Conservation (phyloP, 1,284 basidiomycete species). For the Peniophora sp. region DNA sequence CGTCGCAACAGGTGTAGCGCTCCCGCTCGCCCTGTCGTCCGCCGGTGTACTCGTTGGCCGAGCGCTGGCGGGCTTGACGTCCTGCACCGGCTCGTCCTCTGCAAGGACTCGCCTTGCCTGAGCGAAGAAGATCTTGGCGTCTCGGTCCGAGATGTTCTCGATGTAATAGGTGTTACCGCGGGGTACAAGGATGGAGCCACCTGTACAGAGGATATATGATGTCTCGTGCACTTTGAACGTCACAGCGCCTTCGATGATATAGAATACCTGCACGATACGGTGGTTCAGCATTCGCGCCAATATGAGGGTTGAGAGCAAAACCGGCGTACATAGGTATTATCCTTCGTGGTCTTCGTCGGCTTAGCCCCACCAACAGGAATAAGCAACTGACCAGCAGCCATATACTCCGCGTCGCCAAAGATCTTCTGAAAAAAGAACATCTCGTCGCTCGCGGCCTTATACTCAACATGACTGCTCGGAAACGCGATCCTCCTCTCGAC, state of each 20-base stretch:
- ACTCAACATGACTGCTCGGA: slow-evolving; percentile 56
- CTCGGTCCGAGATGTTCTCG: slow-evolving; percentile 77
- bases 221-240: slow-evolving; percentile 79
- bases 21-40: too few relatives aligned
- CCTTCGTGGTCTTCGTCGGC: slow-evolving; percentile 83
- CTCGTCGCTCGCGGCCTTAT: slow-evolving; percentile 49
- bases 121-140: slow-evolving; percentile 85
- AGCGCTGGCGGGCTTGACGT: too few relatives aligned
- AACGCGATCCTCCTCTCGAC: slow-evolving; percentile 69
- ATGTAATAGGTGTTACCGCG: slow-evolving; percentile 92
- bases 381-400: slow-evolving; percentile 83
- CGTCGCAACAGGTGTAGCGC: too few relatives aligned
- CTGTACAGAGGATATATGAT: slow-evolving; percentile 70
- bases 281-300: neutral
- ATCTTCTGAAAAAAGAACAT: slow-evolving; percentile 88
- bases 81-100: slow-evolving; percentile 16
- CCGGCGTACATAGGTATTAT: slow-evolving; percentile 91
- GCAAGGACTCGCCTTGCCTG: slow-evolving; percentile 74
- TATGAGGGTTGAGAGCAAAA: too few relatives aligned
- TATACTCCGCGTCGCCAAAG: slow-evolving; percentile 89
- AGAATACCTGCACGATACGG: slow-evolving; percentile 62
- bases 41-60: too few relatives aligned
- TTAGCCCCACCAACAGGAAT: slow-evolving; percentile 78
- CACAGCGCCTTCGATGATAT: slow-evolving; percentile 82
- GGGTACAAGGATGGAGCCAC: slow-evolving; percentile 87